Base-by-base conservation (phyloP, 768 basidiomycete species). In the Heimioporus sp. region DNA sequence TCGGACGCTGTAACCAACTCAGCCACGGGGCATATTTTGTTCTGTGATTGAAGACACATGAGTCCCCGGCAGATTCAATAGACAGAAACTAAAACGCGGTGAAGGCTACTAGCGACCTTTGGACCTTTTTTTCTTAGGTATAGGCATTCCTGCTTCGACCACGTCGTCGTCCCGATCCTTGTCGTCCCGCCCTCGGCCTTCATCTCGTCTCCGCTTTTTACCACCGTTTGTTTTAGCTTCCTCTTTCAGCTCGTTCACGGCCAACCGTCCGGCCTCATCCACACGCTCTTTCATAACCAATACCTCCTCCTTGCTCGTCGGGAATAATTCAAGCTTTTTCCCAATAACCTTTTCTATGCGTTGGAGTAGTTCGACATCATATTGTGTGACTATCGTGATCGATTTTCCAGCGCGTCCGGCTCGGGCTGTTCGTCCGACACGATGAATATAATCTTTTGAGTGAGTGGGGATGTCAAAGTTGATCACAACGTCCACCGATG, bases 381-480 rank as follows among this genome's bases (percentile, higher is more conserved):
- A 99, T 71, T 99, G 97, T 6, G 96, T 92, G 20, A 98, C 94
- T 38, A 99, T 81, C n/a, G 95, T 97, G 62, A 99, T 90, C 1
- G 92, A 87, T 73, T 98, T 98, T 40, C 97, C 97, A 2, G 93
- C 85, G 39, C 97, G 83, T n/a, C 97, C 97, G 3, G 97, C 97
- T 65, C 97, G 88, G 7, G 97, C 97, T 31, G 97, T 99, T 51
- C 97, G 84, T 36, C 97, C 97, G 10, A 99, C 97, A 40, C 97
- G 85, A 67, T 99, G 97, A 45, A 99, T 97, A 71, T 99, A 99
- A 69, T 98, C 97, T 75, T 99, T 98, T 15, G 95, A 98, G 67
- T 98, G 92, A 1, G 92, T 92, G 2, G 97, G 97, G 56, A 98
- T 88, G 69, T 97, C 95, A 68, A 92, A 99, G 72, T 99, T 99